Percentiles rank a stretch among this genome's conserved stretches.
phyloP scores from a whole-genome alignment of 148 eudicot species.

The Tetragonia tetragonoides region DNA sequence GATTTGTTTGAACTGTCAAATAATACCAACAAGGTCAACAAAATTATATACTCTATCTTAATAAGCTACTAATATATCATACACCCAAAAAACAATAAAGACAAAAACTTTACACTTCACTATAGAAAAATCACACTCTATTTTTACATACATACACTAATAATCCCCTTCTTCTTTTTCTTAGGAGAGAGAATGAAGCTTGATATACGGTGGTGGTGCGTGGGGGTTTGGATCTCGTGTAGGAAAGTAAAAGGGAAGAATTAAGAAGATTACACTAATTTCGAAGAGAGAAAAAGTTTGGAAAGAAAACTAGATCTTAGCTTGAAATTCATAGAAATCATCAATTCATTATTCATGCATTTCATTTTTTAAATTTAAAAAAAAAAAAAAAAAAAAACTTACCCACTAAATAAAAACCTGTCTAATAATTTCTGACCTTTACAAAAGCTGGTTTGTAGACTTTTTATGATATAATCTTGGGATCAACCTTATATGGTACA shows the following conservation, averaged over 20 bases:
- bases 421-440: constrained; percentile 17
- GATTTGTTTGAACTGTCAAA: constrained; percentile 25
- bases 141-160: too few species aligned
- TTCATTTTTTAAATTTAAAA: constrained; percentile 13
- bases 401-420: neutral
- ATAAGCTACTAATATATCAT: too few species aligned
- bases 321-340: constrained; percentile 41
- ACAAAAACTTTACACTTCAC: neutral
- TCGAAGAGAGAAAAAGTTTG: constrained; percentile 33
- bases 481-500: constrained; percentile 19
- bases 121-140: too few species aligned
- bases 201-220: constrained; percentile 1
- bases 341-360: constrained; percentile 6
- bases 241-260: constrained; percentile 26
- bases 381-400: neutral
- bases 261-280: constrained; percentile 33
- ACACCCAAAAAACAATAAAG: constrained; percentile 1
- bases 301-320: constrained; percentile 42
- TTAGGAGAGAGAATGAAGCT: neutral
- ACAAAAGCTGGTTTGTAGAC: constrained; percentile 26
- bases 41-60: constrained; percentile 9
- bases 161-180: too few species aligned
- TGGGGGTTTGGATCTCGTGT: constrained; percentile 66
- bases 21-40: constrained; percentile 26
- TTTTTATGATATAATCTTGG: constrained; percentile 32